These are phyloP conservation scores for Nadsonia commutata DNA, from an alignment of 1,139 yeast species.

Conservation along the genomic window DNA sequence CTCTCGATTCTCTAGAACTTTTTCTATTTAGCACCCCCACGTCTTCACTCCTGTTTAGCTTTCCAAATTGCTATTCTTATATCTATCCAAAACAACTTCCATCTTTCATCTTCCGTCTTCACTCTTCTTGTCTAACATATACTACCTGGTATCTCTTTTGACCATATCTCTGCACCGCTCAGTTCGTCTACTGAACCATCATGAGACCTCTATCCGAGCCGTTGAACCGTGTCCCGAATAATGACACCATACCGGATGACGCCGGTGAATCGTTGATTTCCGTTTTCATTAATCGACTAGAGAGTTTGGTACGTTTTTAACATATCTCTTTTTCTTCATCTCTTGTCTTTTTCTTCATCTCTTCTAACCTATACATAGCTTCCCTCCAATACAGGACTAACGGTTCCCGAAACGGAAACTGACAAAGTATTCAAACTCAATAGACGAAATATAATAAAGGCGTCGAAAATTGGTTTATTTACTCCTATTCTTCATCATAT, in stretches of 20 bases:
- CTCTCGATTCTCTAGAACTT: too few relatives aligned
- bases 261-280: background rate
- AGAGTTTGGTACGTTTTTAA: background rate
- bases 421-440: background rate
- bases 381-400: background rate
- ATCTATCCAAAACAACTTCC: too few relatives aligned
- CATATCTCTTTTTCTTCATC: background rate
- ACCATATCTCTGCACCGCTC: too few relatives aligned
- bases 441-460: background rate
- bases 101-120: background rate
- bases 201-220: too few relatives aligned
- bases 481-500: background rate
- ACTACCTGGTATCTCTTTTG: constrained; percentile 5
- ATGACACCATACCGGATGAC: background rate
- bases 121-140: constrained; percentile 1
- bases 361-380: too few relatives aligned
- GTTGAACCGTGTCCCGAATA: too few relatives aligned
- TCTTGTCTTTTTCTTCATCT: background rate
- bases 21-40: too few relatives aligned
- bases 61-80: too few relatives aligned
- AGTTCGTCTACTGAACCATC: too few relatives aligned
- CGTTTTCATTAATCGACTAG: background rate
- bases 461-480: background rate
- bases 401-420: background rate
- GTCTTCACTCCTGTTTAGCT: too few relatives aligned